phyloP scores from a whole-genome alignment of 805 yeast genomes.

The Kuraishia cidri region DNA sequence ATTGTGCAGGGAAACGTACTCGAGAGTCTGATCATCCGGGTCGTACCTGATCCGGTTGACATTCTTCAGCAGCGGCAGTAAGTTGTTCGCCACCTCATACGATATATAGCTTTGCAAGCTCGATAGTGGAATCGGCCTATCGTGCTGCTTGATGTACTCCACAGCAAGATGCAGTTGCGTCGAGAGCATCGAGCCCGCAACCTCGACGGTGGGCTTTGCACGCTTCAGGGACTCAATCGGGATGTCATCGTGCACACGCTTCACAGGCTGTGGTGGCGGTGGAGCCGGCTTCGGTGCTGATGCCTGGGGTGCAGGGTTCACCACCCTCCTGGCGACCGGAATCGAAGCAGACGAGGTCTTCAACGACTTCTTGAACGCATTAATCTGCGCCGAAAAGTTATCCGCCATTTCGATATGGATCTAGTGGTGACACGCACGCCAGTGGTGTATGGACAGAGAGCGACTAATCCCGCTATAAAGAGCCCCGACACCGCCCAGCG shows the following conservation, averaged over 20 bases:
- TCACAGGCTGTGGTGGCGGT: constrained; percentile 7
- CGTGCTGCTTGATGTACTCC: constrained; percentile 71
- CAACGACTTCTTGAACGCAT: constrained; percentile 55
- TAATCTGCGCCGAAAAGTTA: constrained; percentile 33
- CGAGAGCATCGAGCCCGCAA: constrained; percentile 52
- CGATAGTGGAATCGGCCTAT: constrained; percentile 56
- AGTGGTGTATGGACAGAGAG: too few relatives aligned
- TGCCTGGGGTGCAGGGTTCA: constrained; percentile 9
- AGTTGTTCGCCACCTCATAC: constrained; percentile 47
- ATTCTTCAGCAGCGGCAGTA: constrained; percentile 64
- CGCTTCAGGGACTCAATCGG: not conserved
- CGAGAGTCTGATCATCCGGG: constrained; percentile 53
- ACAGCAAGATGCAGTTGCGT: constrained; percentile 88
- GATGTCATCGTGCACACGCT: not conserved
- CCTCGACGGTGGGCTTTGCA: constrained; percentile 3
- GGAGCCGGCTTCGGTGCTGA: too few relatives aligned
- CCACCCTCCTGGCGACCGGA: constrained; percentile 24
- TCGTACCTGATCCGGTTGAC: constrained; percentile 73
- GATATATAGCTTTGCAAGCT: constrained; percentile 63
- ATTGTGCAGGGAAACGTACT: constrained; percentile 84
- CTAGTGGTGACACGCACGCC: too few relatives aligned
- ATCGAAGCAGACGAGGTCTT: constrained; percentile 45
- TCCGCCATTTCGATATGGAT: constrained; percentile 14
- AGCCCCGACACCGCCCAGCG: too few relatives aligned
- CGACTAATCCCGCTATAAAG: too few relatives aligned